A percentile compares a stretch with the other conserved stretches of the same genome.
These are phyloP conservation scores for Aspergillus neoniger DNA, from an alignment of 2,329 filamentous ascomycete species.

Conservation along the genomic window DNA sequence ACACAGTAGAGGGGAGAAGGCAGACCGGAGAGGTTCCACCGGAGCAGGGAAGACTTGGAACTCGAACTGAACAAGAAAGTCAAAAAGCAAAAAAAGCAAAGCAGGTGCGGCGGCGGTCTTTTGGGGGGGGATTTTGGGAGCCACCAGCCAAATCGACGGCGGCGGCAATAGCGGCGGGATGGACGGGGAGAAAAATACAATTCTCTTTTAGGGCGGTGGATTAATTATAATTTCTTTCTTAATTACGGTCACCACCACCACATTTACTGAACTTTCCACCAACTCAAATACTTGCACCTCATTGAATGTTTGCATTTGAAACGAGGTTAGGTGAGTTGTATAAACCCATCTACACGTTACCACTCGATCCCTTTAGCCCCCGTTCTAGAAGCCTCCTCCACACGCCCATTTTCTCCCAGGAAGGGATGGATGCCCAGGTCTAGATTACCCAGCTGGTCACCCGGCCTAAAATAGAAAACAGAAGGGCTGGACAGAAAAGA, in stretches of 20 bases:
- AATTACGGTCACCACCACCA: not conserved
- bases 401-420: not conserved
- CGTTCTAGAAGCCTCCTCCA: not conserved
- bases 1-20: slow-evolving; percentile 3
- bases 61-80: not conserved
- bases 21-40: slow-evolving; percentile 11
- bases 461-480: not conserved
- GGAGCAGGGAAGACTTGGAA: not conserved
- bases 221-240: not conserved
- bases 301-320: too few species aligned
- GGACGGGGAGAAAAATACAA: slow-evolving; percentile 5
- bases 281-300: too few species aligned
- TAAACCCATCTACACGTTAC: too few species aligned
- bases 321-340: too few species aligned
- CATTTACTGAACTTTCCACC: too few species aligned
- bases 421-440: not conserved
- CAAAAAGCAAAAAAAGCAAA: slow-evolving; percentile 1
- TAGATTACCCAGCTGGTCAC: not conserved
- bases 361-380: not conserved
- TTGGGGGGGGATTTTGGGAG: slow-evolving; percentile 15
- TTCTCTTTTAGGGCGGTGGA: not conserved
- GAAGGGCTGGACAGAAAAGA: not conserved
- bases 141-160: slow-evolving; percentile 21
- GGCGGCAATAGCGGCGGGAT: slow-evolving; percentile 28
- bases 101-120: slow-evolving; percentile 18